Evolutionary conservation across 2,329 filamentous ascomycete genomes (phyloP), one percentile per base, ranked within the genome.

Genomic region (Penicillium thymicola): DNA sequence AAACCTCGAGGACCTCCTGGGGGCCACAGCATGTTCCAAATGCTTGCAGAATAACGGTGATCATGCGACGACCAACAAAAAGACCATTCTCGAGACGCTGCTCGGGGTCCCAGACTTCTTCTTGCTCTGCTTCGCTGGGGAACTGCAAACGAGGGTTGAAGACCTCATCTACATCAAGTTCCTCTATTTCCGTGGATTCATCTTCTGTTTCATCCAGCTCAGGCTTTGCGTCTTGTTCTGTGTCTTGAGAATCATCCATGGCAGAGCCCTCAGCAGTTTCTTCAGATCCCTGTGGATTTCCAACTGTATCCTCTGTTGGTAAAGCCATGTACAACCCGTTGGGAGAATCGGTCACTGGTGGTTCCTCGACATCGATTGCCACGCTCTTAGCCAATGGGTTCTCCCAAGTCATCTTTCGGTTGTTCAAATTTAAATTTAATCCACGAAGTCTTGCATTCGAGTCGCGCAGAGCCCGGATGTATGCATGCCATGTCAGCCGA

Each of bases 401-500:
- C 47, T 72, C 68, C 70, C 70, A 72, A 11, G 48, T 46, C 43
- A 65, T 61, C 28, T 52, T 58, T 23, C 44, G 58, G 14, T 58
- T 50, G 25, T 63, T 62, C 27, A 54, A 41, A 30, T 58, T 51
- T 14, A 58, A 51, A 30, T 57, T 48, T 14, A 58, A 51, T n/a
- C 59, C 63, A 37, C 62, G 58, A 11, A 68, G 54, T 55, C 70
- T 66, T n/a, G 62, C 57, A 41, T 67, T 69, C 2, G 73, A 73
- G 54, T 75, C 69, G 43, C 72, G 66, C 23, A 78, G 63, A 27
- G 72, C 74, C 47, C 70, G 69, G 28, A 89, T 75, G 60, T 92
- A 85, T 0, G 88, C 83, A 9, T 79, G 72, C 81, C 89, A 89
- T 11, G 91, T 84, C 41, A 79, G 80, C 42, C 87, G 81, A 3